These are phyloP conservation scores for Komagataella mondaviorum DNA, from an alignment of 805 yeast genomes.

Conservation along the genomic window DNA sequence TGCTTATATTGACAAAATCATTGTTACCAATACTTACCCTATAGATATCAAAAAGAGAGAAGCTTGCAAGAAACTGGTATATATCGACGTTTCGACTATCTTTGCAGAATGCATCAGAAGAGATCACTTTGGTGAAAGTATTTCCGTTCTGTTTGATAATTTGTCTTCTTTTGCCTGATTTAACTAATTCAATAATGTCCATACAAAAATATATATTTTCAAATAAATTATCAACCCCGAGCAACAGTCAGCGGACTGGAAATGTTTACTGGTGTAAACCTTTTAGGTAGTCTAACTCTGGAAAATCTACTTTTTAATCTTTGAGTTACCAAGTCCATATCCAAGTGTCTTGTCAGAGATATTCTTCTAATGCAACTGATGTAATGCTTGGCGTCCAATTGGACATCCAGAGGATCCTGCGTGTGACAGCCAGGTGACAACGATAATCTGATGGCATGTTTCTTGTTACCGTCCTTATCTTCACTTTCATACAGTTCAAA, in stretches of 20 bases:
- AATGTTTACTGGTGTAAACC: conserved; percentile 79
- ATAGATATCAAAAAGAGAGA: conserved; percentile 48
- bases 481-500: conserved; percentile 89
- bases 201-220: conserved; percentile 1
- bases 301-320: conserved; percentile 69
- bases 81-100: conserved; percentile 88
- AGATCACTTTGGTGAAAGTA: conserved; percentile 96
- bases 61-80: conserved; percentile 56
- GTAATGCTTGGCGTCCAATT: conserved; percentile 89
- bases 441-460: conserved; percentile 83
- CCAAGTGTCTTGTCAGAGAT: conserved; percentile 83
- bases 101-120: conserved; percentile 98
- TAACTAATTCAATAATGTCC: background rate
- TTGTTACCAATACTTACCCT: conserved; percentile 95
- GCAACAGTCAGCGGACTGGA: conserved; percentile 42
- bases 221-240: background rate
- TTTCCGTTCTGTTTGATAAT: conserved; percentile 85
- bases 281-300: conserved; percentile 84
- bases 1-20: conserved; percentile 77
- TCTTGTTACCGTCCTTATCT: conserved; percentile 50
- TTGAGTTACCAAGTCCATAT: conserved; percentile 76
- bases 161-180: conserved; percentile 35
- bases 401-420: conserved; percentile 94
- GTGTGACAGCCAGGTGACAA: conserved; percentile 98
- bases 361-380: conserved; percentile 92